Percentiles rank a stretch among this genome's conserved stretches.
phyloP scores from a whole-genome alignment of 352 stramenopile genomes.

The Phytophthora kernoviae region DNA sequence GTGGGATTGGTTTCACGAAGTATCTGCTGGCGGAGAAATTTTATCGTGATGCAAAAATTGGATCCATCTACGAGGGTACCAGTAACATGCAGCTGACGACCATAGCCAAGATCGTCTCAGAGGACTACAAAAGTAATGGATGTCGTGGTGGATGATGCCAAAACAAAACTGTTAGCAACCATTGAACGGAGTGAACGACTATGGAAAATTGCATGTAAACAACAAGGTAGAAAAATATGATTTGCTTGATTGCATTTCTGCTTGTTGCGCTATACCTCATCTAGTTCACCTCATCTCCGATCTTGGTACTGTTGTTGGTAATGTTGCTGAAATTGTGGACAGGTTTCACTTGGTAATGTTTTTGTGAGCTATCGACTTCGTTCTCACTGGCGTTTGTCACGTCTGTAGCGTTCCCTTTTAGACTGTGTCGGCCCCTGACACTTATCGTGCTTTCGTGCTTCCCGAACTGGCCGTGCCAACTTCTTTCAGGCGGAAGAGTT shows the following conservation, averaged over 20 bases:
- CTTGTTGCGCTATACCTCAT: too few species aligned
- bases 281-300: too few species aligned
- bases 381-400: slow-evolving; percentile 4
- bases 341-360: slow-evolving; percentile 20
- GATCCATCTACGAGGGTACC: slow-evolving; percentile 97
- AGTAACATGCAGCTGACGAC: slow-evolving; percentile 97
- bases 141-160: slow-evolving; percentile 23
- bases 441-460: neutral
- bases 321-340: slow-evolving; percentile 2
- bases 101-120: slow-evolving; percentile 91
- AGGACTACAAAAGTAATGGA: slow-evolving; percentile 91
- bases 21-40: slow-evolving; percentile 96
- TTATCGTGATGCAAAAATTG: slow-evolving; percentile 97
- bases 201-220: too few species aligned
- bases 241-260: too few species aligned
- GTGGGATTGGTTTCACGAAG: slow-evolving; percentile 96
- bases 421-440: slow-evolving; percentile 3
- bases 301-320: too few species aligned
- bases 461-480: neutral
- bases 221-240: too few species aligned
- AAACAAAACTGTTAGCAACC: neutral
- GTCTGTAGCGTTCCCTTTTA: neutral
- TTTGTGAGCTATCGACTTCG: neutral
- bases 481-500: slow-evolving; percentile 44
- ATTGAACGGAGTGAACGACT: neutral